These are phyloP conservation scores for Phytopythium kandeliae DNA, from an alignment of 352 stramenopile species.

Conservation along the genomic window DNA sequence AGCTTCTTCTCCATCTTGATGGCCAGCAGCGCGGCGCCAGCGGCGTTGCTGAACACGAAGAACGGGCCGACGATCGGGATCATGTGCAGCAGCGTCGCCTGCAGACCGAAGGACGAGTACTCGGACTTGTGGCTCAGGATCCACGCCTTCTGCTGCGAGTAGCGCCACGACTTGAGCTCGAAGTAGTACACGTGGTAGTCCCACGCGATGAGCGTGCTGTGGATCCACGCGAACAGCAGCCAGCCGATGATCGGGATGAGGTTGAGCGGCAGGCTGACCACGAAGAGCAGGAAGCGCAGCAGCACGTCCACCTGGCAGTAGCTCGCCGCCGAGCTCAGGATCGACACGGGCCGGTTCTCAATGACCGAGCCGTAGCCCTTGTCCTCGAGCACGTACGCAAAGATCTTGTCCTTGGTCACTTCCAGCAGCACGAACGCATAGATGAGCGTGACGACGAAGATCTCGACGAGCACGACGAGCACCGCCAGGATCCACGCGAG, in stretches of 20 bases:
- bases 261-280: conserved; percentile 51
- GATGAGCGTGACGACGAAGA: conserved; percentile 44
- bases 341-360: conserved; percentile 15
- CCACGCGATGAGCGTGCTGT: conserved; percentile 48
- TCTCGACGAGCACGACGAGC: conserved; percentile 45
- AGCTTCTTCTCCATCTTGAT: conserved; percentile 48
- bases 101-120: conserved; percentile 52
- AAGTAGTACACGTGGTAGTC: conserved; percentile 60
- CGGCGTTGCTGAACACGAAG: conserved; percentile 62
- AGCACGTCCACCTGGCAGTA: conserved; percentile 43
- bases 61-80: conserved; percentile 43
- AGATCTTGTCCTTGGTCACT: conserved; percentile 53
- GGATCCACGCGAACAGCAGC: conserved; percentile 51
- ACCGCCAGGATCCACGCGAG: conserved; percentile 47
- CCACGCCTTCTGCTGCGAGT: conserved; percentile 42
- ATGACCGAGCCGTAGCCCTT: conserved; percentile 28
- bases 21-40: conserved; percentile 45
- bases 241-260: conserved; percentile 48
- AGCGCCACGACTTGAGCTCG: conserved; percentile 34
- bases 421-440: conserved; percentile 42
- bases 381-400: conserved; percentile 37
- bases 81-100: conserved; percentile 50
- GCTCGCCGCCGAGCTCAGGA: conserved; percentile 25
- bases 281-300: conserved; percentile 35
- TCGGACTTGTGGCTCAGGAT: conserved; percentile 29